Evolutionary conservation across 768 basidiomycete genomes (phyloP).

Genomic region (Trametes cubensis): DNA sequence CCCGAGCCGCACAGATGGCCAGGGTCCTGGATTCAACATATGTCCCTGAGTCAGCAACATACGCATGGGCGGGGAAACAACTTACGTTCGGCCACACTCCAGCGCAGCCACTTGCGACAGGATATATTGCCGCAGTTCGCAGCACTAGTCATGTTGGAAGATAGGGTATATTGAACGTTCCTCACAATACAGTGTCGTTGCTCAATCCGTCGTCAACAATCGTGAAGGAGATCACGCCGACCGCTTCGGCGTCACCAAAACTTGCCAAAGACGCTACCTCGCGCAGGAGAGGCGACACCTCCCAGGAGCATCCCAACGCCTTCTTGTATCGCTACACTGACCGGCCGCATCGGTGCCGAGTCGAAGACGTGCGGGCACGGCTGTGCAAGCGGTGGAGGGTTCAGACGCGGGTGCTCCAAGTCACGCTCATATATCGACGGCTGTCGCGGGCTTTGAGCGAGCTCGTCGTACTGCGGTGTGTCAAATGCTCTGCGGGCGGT

Average conservation of each 20-base stretch:
- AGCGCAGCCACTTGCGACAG: not conserved
- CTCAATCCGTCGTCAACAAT: not conserved
- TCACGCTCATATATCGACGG: slow-evolving; percentile 80
- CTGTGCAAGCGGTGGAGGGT: slow-evolving; percentile 57
- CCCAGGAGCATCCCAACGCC: slow-evolving; percentile 68
- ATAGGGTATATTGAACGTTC: not conserved
- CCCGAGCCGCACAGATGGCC: too few relatives aligned
- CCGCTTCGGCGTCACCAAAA: slow-evolving; percentile 52
- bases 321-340: slow-evolving; percentile 73
- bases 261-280: slow-evolving; percentile 62
- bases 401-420: slow-evolving; percentile 54
- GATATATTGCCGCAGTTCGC: not conserved
- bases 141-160: not conserved
- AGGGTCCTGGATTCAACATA: too few relatives aligned
- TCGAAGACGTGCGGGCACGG: slow-evolving; percentile 83
- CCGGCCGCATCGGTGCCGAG: slow-evolving; percentile 72
- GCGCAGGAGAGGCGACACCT: slow-evolving; percentile 31
- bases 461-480: slow-evolving; percentile 47
- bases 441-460: slow-evolving; percentile 54
- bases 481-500: slow-evolving; percentile 59
- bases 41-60: too few relatives aligned
- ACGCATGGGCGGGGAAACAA: not conserved
- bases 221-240: not conserved
- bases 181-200: not conserved
- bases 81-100: not conserved